Conservation (phyloP, 2,329 filamentous ascomycete genomes). For the Diaporthe destruens region DNA sequence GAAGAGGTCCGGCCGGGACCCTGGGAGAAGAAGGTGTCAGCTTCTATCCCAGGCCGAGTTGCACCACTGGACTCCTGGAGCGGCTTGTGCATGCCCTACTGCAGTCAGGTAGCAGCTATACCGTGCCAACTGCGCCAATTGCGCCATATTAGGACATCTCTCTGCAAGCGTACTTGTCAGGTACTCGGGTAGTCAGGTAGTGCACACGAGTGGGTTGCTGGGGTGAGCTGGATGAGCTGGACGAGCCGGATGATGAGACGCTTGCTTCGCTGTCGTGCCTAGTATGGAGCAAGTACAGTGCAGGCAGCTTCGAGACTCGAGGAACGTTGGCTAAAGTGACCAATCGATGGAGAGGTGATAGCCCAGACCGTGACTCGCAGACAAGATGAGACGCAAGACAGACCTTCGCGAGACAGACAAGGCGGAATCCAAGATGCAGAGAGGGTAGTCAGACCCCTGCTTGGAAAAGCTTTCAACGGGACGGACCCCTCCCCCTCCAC, state of each 20-base stretch:
- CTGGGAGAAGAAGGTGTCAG: background rate
- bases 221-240: too few relatives aligned
- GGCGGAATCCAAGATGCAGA: background rate
- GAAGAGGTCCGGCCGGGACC: conserved; percentile 9
- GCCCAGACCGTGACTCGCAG: conserved; percentile 15
- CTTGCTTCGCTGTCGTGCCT: conserved; percentile 3
- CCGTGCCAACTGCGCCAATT: conserved; percentile 16
- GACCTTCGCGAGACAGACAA: background rate
- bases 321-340: too few relatives aligned
- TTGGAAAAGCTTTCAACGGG: conserved; percentile 16
- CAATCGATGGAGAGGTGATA: conserved; percentile 5
- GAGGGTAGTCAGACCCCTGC: conserved; percentile 21
- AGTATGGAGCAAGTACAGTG: background rate
- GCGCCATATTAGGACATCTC: conserved; percentile 30
- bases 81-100: conserved; percentile 24
- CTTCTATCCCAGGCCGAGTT: conserved; percentile 15
- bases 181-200: too few relatives aligned
- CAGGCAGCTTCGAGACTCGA: background rate
- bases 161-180: background rate
- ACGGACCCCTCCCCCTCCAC: conserved; percentile 7
- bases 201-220: background rate
- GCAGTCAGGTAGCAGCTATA: conserved; percentile 10
- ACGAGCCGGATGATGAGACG: background rate
- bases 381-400: conserved; percentile 4
- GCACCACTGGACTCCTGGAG: conserved; percentile 16